Percentiles rank a stretch among this genome's conserved stretches.
These are phyloP conservation scores for Zygosaccharomyces bisporus DNA, from an alignment of 805 yeast species.

Conservation along the genomic window DNA sequence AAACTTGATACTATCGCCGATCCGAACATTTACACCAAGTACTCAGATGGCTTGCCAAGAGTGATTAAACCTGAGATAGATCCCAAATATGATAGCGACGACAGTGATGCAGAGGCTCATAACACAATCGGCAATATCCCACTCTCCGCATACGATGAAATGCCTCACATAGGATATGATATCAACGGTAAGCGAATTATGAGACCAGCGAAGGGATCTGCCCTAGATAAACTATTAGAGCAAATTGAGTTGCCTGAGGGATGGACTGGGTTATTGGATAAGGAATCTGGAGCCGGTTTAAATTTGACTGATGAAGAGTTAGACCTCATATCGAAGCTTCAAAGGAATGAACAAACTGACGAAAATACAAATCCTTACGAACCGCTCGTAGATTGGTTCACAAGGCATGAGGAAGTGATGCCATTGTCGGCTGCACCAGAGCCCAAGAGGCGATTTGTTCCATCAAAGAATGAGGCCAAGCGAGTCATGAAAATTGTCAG, in stretches of 20 bases:
- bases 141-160: constrained; percentile 87
- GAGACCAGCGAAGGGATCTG: constrained; percentile 98
- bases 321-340: constrained; percentile 81
- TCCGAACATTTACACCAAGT: constrained; percentile 46
- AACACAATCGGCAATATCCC: constrained; percentile 96
- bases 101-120: constrained; percentile 72
- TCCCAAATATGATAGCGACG: constrained; percentile 94
- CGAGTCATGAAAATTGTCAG: constrained; percentile 92
- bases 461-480: constrained; percentile 95
- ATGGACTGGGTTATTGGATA: constrained; percentile 95
- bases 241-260: constrained; percentile 94
- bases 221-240: constrained; percentile 85
- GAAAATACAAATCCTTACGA: constrained; percentile 83
- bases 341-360: constrained; percentile 78
- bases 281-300: constrained; percentile 78
- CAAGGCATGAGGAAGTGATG: constrained; percentile 77
- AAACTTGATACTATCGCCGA: constrained; percentile 50
- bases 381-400: constrained; percentile 94
- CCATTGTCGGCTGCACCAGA: constrained; percentile 93
- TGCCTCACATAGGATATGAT: constrained; percentile 96
- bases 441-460: constrained; percentile 95
- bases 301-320: constrained; percentile 84
- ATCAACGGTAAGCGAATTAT: constrained; percentile 96
- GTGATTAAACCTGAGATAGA: constrained; percentile 82
- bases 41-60: constrained; percentile 78